Conservation (phyloP, 768 basidiomycete species). For the Amanita molliuscula region DNA sequence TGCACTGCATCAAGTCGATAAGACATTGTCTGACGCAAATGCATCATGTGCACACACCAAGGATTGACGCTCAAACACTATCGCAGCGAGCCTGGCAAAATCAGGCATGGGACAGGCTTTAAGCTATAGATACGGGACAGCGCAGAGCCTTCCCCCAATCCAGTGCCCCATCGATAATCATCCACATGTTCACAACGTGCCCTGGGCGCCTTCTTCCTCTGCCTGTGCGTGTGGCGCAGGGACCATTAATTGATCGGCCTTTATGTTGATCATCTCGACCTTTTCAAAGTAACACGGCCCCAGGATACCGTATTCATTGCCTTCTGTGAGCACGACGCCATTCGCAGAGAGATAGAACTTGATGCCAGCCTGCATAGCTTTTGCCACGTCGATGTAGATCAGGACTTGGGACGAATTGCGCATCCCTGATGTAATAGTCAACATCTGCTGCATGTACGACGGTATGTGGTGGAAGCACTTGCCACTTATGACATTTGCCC, state of each 20-base stretch:
- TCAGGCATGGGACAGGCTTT: background rate
- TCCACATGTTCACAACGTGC: background rate
- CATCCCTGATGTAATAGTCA: constrained; percentile 48
- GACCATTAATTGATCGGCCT: background rate
- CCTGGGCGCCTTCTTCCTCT: background rate
- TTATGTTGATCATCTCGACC: background rate
- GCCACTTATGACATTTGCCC: constrained; percentile 70
- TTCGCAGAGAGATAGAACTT: constrained; percentile 76
- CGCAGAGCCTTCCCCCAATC: too few species aligned
- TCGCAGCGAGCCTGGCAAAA: background rate
- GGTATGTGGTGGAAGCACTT: constrained; percentile 13
- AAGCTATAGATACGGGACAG: background rate
- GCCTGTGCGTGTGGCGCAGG: background rate
- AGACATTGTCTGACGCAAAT: too few species aligned
- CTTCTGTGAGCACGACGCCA: constrained; percentile 82
- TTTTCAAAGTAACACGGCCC: constrained; percentile 1
- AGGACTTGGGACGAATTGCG: constrained; percentile 67
- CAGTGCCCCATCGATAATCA: too few species aligned
- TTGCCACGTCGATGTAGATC: constrained; percentile 71
- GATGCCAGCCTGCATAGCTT: constrained; percentile 58
- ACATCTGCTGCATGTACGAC: background rate
- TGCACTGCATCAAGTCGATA: too few species aligned
- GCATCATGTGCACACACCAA: too few species aligned
- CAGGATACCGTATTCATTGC: constrained; percentile 17
- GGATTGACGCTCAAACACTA: background rate